These are phyloP conservation scores for Cytospora paraplurivora DNA, from an alignment of 2,329 filamentous ascomycete species.

Conservation along the genomic window DNA sequence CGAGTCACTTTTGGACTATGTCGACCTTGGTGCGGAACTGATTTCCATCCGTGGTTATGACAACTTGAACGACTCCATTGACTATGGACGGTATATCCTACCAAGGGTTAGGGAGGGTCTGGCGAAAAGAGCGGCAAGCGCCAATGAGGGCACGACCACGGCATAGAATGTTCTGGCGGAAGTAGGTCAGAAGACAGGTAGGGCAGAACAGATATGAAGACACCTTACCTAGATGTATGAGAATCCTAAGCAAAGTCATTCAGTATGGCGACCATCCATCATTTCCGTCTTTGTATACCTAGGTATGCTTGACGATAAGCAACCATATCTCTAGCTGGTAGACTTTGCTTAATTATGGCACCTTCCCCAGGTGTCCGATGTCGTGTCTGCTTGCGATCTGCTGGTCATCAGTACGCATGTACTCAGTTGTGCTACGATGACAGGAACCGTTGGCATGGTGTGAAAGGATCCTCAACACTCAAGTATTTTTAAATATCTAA, in stretches of 20 bases:
- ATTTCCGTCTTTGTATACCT: no score
- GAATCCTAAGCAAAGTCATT: not conserved
- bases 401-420: no score
- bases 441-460: no score
- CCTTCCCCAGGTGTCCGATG: no score
- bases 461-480: no score
- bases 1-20: slow-evolving; percentile 59
- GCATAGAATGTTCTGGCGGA: not conserved
- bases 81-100: slow-evolving; percentile 59
- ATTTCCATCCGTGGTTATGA: slow-evolving; percentile 65
- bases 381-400: no score
- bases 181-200: not conserved
- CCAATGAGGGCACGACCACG: not conserved
- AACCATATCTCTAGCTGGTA: no score
- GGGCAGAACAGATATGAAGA: not conserved
- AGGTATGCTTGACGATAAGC: no score
- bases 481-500: no score
- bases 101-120: slow-evolving; percentile 49
- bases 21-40: slow-evolving; percentile 56
- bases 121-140: slow-evolving; percentile 6
- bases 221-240: not conserved
- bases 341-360: no score
- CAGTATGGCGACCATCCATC: not conserved
- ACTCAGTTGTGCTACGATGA: no score
- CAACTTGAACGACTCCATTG: slow-evolving; percentile 60